phyloP scores from a whole-genome alignment of 768 basidiomycete genomes.

The Neoboletus brunneissimus region DNA sequence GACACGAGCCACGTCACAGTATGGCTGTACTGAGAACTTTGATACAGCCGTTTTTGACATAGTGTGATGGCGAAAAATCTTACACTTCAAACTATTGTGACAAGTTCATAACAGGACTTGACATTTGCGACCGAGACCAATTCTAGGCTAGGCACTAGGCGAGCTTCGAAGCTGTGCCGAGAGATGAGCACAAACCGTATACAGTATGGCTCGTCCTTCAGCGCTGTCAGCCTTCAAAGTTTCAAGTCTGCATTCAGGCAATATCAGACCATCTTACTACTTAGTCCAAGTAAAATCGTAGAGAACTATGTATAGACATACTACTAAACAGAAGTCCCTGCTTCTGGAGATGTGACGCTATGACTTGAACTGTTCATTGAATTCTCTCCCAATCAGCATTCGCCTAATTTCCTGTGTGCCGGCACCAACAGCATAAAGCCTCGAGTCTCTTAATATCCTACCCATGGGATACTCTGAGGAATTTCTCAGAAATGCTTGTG shows the following conservation, averaged over 20 bases:
- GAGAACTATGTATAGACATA: background rate
- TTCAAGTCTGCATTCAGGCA: background rate
- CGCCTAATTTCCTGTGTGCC: conserved; percentile 94
- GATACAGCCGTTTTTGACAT: background rate
- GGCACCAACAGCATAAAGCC: conserved; percentile 93
- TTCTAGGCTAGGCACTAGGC: background rate
- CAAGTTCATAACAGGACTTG: background rate
- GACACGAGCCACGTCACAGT: no score
- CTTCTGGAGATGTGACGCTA: background rate
- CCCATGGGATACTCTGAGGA: conserved; percentile 84
- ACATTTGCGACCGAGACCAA: background rate
- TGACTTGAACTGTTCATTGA: conserved; percentile 65
- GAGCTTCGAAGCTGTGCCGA: no score
- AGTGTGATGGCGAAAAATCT: background rate
- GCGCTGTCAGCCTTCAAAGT: no score
- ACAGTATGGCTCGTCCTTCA: background rate
- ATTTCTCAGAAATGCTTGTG: background rate
- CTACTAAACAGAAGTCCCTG: background rate
- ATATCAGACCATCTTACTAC: background rate
- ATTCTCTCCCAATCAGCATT: conserved; percentile 92
- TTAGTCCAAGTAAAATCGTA: background rate
- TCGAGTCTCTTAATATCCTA: conserved; percentile 80
- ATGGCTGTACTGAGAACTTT: no score
- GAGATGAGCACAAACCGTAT: background rate
- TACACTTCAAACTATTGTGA: background rate